phyloP scores from a whole-genome alignment of 2,329 filamentous ascomycete species.

The Parastagonospora avenae region DNA sequence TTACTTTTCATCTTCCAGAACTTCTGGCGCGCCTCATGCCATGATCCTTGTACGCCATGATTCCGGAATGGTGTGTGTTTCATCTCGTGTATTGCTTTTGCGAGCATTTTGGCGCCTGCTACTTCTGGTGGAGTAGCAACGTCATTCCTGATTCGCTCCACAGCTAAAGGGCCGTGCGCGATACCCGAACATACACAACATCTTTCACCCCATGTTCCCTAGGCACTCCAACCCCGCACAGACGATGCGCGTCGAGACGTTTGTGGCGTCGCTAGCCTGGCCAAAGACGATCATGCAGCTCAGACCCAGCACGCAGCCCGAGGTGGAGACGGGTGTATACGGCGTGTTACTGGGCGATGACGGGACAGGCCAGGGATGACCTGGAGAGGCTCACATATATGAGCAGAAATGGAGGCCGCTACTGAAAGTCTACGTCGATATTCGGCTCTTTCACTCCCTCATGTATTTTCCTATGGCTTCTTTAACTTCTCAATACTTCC shows the following conservation, averaged over 20 bases:
- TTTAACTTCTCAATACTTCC: constrained; percentile 15
- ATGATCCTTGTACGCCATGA: background rate
- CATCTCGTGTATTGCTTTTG: constrained; percentile 11
- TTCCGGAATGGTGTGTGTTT: constrained; percentile 5
- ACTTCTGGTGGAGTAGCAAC: constrained; percentile 1
- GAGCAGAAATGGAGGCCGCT: constrained; percentile 9
- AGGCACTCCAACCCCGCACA: constrained; percentile 14
- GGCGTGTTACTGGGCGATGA: constrained; percentile 16
- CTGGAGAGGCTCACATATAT: constrained; percentile 11
- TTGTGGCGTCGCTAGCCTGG: constrained; percentile 17
- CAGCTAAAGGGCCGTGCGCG: constrained; percentile 2
- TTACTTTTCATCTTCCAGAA: constrained; percentile 23
- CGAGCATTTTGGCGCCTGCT: background rate
- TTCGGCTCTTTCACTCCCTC: background rate
- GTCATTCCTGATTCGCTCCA: background rate
- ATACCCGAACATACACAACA: constrained; percentile 3
- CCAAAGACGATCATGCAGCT: constrained; percentile 19
- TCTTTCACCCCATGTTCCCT: background rate
- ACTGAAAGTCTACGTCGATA: background rate
- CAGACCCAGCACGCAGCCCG: constrained; percentile 11
- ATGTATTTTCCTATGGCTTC: constrained; percentile 27
- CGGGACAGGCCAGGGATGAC: constrained; percentile 17
- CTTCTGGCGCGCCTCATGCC: constrained; percentile 23
- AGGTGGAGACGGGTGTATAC: constrained; percentile 20
- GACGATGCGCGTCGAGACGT: constrained; percentile 11